These are phyloP conservation scores for Coleophoma eucalyptorum DNA, from an alignment of 2,329 filamentous ascomycete species.

Conservation along the genomic window DNA sequence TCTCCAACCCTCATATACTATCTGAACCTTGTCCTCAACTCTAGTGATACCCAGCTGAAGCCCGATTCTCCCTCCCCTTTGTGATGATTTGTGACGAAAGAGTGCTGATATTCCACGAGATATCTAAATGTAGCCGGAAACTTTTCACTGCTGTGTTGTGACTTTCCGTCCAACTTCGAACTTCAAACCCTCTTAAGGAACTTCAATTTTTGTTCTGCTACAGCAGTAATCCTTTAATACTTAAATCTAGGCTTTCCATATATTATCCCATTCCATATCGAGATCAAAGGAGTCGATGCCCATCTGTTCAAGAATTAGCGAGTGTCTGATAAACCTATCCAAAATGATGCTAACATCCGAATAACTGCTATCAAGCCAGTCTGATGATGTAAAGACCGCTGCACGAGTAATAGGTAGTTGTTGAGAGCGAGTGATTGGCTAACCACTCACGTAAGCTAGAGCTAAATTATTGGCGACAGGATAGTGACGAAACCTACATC, in stretches of 20 bases:
- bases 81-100: too few species aligned
- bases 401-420: background rate
- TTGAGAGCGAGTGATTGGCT: background rate
- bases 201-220: too few species aligned
- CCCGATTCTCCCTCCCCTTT: too few species aligned
- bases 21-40: too few species aligned
- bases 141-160: too few species aligned
- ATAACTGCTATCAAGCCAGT: background rate
- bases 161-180: too few species aligned
- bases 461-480: background rate
- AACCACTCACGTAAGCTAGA: background rate
- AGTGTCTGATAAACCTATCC: background rate
- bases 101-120: too few species aligned
- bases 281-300: constrained; percentile 2
- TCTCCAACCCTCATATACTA: too few species aligned
- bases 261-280: background rate
- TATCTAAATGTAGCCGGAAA: too few species aligned
- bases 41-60: too few species aligned
- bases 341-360: background rate
- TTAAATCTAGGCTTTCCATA: background rate
- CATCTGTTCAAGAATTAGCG: background rate
- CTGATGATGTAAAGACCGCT: background rate
- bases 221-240: too few species aligned
- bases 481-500: background rate
- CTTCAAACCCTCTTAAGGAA: too few species aligned